phyloP scores from a whole-genome alignment of 2,329 filamentous ascomycete species.

The Botrytis paeoniae region DNA sequence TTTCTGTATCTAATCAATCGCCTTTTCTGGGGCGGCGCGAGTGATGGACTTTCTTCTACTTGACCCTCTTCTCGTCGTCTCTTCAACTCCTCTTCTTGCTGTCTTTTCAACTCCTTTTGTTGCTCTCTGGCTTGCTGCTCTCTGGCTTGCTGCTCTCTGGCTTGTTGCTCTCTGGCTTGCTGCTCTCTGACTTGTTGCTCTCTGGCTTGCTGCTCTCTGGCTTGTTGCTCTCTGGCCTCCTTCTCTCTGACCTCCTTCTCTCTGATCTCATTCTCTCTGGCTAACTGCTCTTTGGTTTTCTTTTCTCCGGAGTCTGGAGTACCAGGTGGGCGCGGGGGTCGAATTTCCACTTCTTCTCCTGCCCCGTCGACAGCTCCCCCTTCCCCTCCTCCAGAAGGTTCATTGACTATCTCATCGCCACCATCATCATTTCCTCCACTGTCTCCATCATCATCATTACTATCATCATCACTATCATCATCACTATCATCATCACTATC shows the following conservation, averaged over 20 bases:
- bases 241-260: too few species aligned
- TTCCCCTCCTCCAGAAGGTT: not conserved
- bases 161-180: not conserved
- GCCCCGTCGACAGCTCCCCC: not conserved
- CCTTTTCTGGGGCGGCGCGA: not conserved
- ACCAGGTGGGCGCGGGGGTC: too few species aligned
- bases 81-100: not conserved
- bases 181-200: not conserved
- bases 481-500: too few species aligned
- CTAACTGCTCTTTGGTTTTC: not conserved
- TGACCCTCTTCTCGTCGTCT: not conserved
- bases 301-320: not conserved
- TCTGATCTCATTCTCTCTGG: not conserved
- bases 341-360: not conserved
- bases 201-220: not conserved
- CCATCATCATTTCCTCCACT: too few species aligned
- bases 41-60: not conserved
- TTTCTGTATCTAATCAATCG: constrained; percentile 1
- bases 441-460: not conserved
- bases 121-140: not conserved
- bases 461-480: not conserved
- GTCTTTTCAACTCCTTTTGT: not conserved
- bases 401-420: not conserved
- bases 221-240: not conserved
- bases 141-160: not conserved